phyloP scores from a whole-genome alignment of 2,329 filamentous ascomycete species.

The Arachnomyces sp. region DNA sequence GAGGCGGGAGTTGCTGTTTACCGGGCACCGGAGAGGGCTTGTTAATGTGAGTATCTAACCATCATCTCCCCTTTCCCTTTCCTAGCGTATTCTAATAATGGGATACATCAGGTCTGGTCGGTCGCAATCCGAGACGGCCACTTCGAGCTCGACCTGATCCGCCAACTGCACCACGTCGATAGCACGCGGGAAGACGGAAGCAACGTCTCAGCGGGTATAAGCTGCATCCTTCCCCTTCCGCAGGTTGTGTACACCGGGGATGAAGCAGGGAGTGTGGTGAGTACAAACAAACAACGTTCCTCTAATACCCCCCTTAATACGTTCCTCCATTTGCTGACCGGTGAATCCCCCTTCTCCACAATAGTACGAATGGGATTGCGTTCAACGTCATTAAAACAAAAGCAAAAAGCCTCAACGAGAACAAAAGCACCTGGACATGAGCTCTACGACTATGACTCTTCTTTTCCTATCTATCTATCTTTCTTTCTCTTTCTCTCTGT shows the following conservation, averaged over 20 bases:
- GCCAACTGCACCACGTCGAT: constrained; percentile 74
- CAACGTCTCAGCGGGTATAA: constrained; percentile 60
- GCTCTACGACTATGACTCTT: too few relatives aligned
- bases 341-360: background rate
- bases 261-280: constrained; percentile 82
- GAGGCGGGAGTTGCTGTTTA: constrained; percentile 77
- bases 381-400: constrained; percentile 43
- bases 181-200: constrained; percentile 52
- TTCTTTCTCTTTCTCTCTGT: background rate
- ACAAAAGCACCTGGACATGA: background rate
- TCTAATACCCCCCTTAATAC: background rate
- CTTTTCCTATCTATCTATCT: too few relatives aligned
- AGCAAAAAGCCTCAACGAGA: background rate
- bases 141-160: constrained; percentile 71
- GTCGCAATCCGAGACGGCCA: constrained; percentile 50
- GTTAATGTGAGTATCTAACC: constrained; percentile 52
- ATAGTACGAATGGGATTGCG: constrained; percentile 52
- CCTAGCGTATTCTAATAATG: background rate
- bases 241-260: constrained; percentile 86
- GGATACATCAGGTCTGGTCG: constrained; percentile 43
- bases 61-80: background rate
- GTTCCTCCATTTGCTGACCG: constrained; percentile 15
- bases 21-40: constrained; percentile 72
- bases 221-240: constrained; percentile 75
- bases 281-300: constrained; percentile 27